phyloP scores from a whole-genome alignment of 495 filamentous ascomycete species.

The Letharia columbiana region DNA sequence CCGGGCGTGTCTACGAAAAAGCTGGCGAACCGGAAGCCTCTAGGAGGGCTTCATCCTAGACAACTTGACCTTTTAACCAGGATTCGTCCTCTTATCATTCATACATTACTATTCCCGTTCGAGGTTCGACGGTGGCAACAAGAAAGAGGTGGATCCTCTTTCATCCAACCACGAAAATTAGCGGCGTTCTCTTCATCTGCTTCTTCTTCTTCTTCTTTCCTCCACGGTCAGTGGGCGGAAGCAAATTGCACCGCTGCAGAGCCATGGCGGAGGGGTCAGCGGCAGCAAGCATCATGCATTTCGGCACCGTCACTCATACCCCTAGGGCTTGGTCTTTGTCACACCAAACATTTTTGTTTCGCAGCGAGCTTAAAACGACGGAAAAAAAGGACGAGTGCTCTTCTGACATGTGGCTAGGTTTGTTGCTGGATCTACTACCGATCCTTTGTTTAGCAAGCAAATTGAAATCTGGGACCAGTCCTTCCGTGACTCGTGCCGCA shows the following conservation, averaged over 20 bases:
- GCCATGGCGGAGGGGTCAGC: not conserved
- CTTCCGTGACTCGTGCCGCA: not conserved
- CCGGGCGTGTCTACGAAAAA: conserved; percentile 19
- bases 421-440: not conserved
- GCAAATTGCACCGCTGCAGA: not conserved
- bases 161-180: not conserved
- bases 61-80: not conserved
- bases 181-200: not conserved
- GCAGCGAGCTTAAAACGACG: not conserved
- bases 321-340: not conserved
- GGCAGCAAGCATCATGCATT: not conserved
- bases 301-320: conserved; percentile 2
- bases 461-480: not conserved
- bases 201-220: not conserved
- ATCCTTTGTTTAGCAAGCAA: not conserved
- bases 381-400: not conserved
- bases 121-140: not conserved
- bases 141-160: not conserved
- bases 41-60: conserved; percentile 3
- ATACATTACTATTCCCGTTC: not conserved
- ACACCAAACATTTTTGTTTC: not conserved
- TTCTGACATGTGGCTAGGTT: not conserved
- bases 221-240: not conserved
- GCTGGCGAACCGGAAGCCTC: conserved; percentile 2
- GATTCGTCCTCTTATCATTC: too few species aligned